Percentiles rank a stretch among this genome's conserved stretches.
These are phyloP conservation scores for Vigna radiata DNA, from an alignment of 306 rosid species.

Conservation along the genomic window DNA sequence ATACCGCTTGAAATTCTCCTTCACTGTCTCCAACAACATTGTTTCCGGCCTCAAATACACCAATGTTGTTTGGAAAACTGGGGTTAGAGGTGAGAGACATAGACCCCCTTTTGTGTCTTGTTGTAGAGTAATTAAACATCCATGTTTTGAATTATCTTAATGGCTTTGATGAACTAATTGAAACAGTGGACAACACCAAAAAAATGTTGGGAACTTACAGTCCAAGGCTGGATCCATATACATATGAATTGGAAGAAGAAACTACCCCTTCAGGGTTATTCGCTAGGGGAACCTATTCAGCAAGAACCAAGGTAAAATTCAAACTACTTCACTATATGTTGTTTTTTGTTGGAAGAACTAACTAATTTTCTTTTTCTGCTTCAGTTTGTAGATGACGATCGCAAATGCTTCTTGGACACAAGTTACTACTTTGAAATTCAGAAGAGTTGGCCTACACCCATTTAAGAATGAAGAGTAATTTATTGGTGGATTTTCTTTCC, in stretches of 20 bases:
- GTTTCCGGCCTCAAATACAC: slow-evolving; percentile 91
- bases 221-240: slow-evolving; percentile 77
- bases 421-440: slow-evolving; percentile 83
- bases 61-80: slow-evolving; percentile 80
- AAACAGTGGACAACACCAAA: slow-evolving; percentile 74
- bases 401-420: slow-evolving; percentile 80
- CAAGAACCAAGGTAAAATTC: slow-evolving; percentile 73
- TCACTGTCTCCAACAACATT: slow-evolving; percentile 68
- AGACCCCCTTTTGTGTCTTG: slow-evolving; percentile 24
- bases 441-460: slow-evolving; percentile 74
- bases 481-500: slow-evolving; percentile 39
- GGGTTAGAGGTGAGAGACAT: slow-evolving; percentile 63
- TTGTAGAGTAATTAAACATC: neutral
- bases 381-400: slow-evolving; percentile 94
- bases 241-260: slow-evolving; percentile 77
- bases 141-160: slow-evolving; percentile 28
- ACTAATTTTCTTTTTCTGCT: neutral
- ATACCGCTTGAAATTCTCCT: slow-evolving; percentile 68
- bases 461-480: slow-evolving; percentile 44
- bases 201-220: slow-evolving; percentile 89
- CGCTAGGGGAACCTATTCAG: slow-evolving; percentile 85
- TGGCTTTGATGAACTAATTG: slow-evolving; percentile 37
- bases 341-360: neutral
- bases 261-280: slow-evolving; percentile 80
- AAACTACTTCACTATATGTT: neutral